Conservation (phyloP, 352 stramenopile genomes). For the Pythium oligandrum region DNA sequence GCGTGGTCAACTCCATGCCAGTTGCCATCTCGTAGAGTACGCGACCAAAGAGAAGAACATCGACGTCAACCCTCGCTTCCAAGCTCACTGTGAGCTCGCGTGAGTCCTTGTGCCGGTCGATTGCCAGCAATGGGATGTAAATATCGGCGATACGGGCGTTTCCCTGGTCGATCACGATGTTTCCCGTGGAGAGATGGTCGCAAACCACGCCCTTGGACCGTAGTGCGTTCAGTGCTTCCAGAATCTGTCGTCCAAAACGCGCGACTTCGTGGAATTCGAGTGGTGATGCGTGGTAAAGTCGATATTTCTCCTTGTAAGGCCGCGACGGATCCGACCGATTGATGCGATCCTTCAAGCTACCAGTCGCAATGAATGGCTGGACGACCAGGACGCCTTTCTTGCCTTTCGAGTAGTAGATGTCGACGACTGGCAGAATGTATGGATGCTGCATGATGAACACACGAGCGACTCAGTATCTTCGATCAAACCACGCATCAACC, state of each 20-base stretch:
- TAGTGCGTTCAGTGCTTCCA: conserved; percentile 50
- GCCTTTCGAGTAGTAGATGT: conserved; percentile 63
- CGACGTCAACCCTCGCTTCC: conserved; percentile 60
- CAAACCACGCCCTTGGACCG: conserved; percentile 58
- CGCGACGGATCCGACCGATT: conserved; percentile 32
- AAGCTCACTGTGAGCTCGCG: conserved; percentile 56
- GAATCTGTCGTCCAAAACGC: conserved; percentile 52
- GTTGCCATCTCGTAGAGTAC: conserved; percentile 78
- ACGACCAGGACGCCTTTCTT: conserved; percentile 62
- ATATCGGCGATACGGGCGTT: conserved; percentile 60
- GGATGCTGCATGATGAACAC: conserved; percentile 33
- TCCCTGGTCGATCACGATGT: conserved; percentile 57
- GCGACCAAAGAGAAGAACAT: conserved; percentile 66
- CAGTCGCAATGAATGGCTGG: conserved; percentile 47
- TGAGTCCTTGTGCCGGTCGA: conserved; percentile 50
- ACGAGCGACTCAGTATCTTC: background rate
- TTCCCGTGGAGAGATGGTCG: conserved; percentile 61
- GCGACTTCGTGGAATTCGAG: conserved; percentile 43
- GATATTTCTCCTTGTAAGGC: conserved; percentile 55
- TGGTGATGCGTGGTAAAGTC: conserved; percentile 25
- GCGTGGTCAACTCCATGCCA: conserved; percentile 41
- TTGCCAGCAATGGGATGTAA: conserved; percentile 51
- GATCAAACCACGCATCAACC: background rate
- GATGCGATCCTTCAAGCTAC: conserved; percentile 68
- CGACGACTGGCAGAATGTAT: conserved; percentile 62